A percentile compares a stretch with the other conserved stretches of the same genome.
These are phyloP conservation scores for Fusarium coicis DNA, from an alignment of 2,329 filamentous ascomycete species.

Conservation along the genomic window DNA sequence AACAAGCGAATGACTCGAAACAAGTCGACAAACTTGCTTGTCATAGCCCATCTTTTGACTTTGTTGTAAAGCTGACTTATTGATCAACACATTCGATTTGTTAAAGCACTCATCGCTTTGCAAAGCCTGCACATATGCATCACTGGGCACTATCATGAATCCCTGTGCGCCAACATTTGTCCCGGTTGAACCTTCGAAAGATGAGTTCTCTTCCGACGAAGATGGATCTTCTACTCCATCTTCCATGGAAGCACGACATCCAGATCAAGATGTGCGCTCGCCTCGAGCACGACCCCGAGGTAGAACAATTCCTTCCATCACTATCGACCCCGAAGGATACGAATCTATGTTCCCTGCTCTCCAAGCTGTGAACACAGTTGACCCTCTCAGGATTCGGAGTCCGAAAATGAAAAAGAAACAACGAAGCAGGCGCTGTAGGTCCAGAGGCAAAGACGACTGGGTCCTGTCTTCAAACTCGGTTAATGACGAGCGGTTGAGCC, in stretches of 20 bases:
- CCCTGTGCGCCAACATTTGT: conserved; percentile 44
- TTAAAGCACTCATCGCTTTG: not conserved
- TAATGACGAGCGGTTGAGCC: not conserved
- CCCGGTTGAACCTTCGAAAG: conserved; percentile 24
- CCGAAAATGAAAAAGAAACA: not conserved
- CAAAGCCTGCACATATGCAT: not conserved
- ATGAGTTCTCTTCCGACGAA: not conserved
- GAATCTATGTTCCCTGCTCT: conserved; percentile 41
- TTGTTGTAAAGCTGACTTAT: not conserved
- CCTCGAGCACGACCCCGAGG: not conserved
- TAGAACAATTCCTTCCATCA: not conserved
- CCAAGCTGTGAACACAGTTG: not conserved
- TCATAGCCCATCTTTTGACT: not conserved
- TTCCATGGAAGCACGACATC: not conserved
- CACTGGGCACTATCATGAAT: conserved; percentile 39
- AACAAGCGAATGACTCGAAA: not conserved
- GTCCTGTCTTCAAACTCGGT: not conserved
- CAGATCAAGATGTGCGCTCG: not conserved
- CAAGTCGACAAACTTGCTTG: not conserved
- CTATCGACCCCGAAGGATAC: conserved; percentile 36
- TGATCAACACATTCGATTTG: not conserved
- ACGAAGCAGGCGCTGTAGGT: not conserved
- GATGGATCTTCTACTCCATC: not conserved
- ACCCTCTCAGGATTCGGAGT: not conserved
- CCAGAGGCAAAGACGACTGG: not conserved